phyloP scores from a whole-genome alignment of 805 yeast species.

The Schizosaccharomyces cryophilus region DNA sequence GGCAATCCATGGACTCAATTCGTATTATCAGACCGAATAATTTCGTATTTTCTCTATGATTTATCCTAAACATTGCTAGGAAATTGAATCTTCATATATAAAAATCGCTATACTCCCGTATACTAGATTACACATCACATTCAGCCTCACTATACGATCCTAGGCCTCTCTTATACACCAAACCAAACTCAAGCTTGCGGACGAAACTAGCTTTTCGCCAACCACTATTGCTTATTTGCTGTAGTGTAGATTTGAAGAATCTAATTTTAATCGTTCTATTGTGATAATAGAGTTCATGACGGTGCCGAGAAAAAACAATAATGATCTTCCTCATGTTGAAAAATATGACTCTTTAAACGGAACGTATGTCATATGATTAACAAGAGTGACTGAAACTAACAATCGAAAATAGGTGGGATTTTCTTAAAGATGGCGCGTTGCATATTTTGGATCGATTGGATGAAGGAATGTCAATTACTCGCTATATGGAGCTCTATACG shows the following conservation, averaged over 20 bases:
- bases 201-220: no score
- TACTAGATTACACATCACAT: no score
- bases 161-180: no score
- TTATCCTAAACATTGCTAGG: no score
- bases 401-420: slow-evolving; percentile 15
- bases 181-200: no score
- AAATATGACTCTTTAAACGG: not conserved
- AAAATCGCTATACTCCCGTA: no score
- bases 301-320: not conserved
- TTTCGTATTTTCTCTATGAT: no score
- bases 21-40: no score
- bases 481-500: slow-evolving; percentile 14
- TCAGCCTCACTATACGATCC: no score
- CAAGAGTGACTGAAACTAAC: not conserved
- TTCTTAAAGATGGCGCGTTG: slow-evolving; percentile 18
- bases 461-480: slow-evolving; percentile 15
- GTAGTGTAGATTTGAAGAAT: not conserved
- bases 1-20: no score
- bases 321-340: not conserved
- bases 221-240: no score
- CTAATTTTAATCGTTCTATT: not conserved
- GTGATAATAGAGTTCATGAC: not conserved
- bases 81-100: no score
- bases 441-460: slow-evolving; percentile 16
- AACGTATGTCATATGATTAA: not conserved